Base-by-base conservation (phyloP, 2,329 filamentous ascomycete genomes). In the Leptographium radiaticola region DNA sequence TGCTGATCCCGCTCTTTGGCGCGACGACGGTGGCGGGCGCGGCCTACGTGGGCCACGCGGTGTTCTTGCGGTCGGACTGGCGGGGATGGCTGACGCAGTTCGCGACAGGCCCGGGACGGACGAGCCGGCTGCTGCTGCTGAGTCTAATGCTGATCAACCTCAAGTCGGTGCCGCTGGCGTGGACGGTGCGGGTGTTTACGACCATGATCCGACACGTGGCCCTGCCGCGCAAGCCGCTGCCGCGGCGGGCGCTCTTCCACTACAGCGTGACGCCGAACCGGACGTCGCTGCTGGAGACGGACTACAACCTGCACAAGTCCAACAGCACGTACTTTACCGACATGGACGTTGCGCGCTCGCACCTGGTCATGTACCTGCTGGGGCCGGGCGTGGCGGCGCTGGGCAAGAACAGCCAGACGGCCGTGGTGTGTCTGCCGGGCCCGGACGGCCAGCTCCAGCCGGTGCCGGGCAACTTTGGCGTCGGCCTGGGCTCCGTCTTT, bases 311-410 rank as follows among this genome's bases (percentile, higher is more conserved):
- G 45, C 67, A 69, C 66, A 69, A 69, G 63, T 64, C 61, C 63
- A 69, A 69, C 63, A 65, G 79, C 61, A 95, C 89, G 34, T 95
- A 94, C 72, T 95, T 95, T 65, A 74, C 82, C 59, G 89, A 95
- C 68, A 81, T 94, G 59, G 89, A 95, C 68, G 79, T 91, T 56
- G 81, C 85, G 42, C 86, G 93, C 54, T 86, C 86, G 0, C 87
- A 94, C 59, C 79, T 93, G 10, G 81, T 94, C 52, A 84, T 82
- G 49, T 80, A 83, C 59, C 70, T 90, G 2, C 71, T 84, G 52
- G 77, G 75, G 20, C 75, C 77, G 0, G 81, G 81, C 1, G 73
- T 85, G 63, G 69, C 73, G 43, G 70, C 66, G 18, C 66, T 80
- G 16, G 70, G 73, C 48, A 63, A 71, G 56, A 82, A 83, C 59